Base-by-base conservation (phyloP, 1,139 yeast genomes). In the Starmera stellimalicola region DNA sequence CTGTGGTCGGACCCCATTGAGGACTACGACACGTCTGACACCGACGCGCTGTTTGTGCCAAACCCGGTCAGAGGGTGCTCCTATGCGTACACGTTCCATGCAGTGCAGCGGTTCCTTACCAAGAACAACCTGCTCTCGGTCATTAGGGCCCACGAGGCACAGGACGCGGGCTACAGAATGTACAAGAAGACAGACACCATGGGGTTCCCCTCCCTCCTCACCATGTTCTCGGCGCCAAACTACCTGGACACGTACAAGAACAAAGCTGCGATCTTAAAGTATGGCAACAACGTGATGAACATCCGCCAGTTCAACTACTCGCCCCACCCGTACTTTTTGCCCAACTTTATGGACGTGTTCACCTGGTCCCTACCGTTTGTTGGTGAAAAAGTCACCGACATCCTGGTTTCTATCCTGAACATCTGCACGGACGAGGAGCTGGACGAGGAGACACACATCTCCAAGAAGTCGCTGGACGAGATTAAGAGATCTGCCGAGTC, bases 321-420 rank as follows among this genome's bases (percentile, higher is more conserved):
- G 26, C 95, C 95, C 7, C 97, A 91, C 58, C 98, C 98, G 2
- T 91, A 91, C 59, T 88, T 95, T 91, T 66, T 91, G 45, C 98
- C 98, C 4, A 88, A 88, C 57, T 85, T 88, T 50, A 87, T 88
- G 95, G 96, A 91, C 56, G 95, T 88, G 6, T 91, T 91, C 57
- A 82, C 95, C 6, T 91, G 98, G 98, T 84, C 95, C 4, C 65
- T 91, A 40, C 98, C 98, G 7, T 91, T 91, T 65, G 97, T 91
- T 26, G 97, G 97, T n/a, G 96, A 91, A 60, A 75, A 87, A 47
- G 80, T 88, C 38, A 84, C 95, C 14, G 97, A 91, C 53, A 88
- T 91, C 83, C 69, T 91, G 53, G 85, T 87, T 23, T 76, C 94
- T 2, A 83, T 91, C 31, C 69, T 91, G 54, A 88, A 88, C 57